Base-by-base conservation (phyloP, 306 rosid species). In the Dryas drummondii region DNA sequence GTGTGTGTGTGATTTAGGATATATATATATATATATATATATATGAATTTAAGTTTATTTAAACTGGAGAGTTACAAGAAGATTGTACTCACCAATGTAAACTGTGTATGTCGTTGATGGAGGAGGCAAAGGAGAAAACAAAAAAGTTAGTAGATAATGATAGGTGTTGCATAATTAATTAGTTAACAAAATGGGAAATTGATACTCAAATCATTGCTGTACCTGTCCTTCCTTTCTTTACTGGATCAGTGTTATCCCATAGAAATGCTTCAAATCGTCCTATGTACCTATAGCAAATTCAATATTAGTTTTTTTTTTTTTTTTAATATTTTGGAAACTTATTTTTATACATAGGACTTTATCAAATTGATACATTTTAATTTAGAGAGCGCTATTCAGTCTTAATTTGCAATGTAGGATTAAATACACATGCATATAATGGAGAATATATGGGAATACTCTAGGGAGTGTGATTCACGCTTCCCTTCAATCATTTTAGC, bases 1-100 rank as follows among this genome's bases (percentile, higher is more conserved):
- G 32, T n/a, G 22, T 22, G 22, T 22, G 22, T 22, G 0, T 22
- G 22, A 22, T 22, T 22, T 22, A 22, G 22, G 22, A 22, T 22
- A 22, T 22, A 22, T 22, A 22, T 19, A 19, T 19, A 19, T 19
- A 32, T 32, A 22, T 22, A 22, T 22, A 22, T 22, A 22, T 22
- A 32, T 32, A 32, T 32, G 37, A 32, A 32, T 5, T 41, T 19
- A 37, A 64, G 71, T 26, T 66, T 9, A 58, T 32, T 32, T 32
- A 50, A 61, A 45, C 5, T 41, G 9, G 6, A 50, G 64, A 27
- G 64, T 11, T 51, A 64, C 40, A 56, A 66, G 50, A 70, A 49
- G 74, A 32, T 32, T 56, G 52, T 10, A 75, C 83, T 76, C 71
- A 85, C 88, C 88, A 12, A 85, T 41, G 58, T 79, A 85, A 64